Evolutionary conservation across 306 rosid genomes (phyloP).

Genomic region (Lathyrus aphaca): DNA sequence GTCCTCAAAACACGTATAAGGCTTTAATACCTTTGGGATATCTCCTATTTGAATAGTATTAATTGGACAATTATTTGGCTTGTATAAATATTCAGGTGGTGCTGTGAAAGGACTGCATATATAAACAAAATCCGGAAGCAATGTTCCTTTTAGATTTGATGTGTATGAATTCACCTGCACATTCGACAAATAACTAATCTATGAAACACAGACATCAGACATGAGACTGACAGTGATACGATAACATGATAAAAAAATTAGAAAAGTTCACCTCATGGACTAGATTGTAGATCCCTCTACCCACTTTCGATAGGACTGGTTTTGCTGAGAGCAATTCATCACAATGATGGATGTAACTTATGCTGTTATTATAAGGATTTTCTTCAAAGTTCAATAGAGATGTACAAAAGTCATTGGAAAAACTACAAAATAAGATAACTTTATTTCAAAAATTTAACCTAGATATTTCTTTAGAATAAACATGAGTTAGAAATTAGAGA

Average conservation of each 20-base stretch:
- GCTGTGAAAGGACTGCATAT: slow-evolving; percentile 80
- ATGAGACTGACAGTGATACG: background rate
- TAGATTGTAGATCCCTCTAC: slow-evolving; percentile 52
- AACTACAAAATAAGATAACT: slow-evolving; percentile 46
- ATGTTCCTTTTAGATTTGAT: slow-evolving; percentile 29
- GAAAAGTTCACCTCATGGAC: slow-evolving; percentile 55
- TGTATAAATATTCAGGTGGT: slow-evolving; percentile 64
- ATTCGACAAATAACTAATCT: background rate
- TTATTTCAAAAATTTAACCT: background rate
- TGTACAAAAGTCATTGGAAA: slow-evolving; percentile 65
- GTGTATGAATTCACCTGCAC: slow-evolving; percentile 60
- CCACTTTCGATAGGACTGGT: slow-evolving; percentile 45
- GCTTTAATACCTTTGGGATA: slow-evolving; percentile 64
- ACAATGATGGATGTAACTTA: slow-evolving; percentile 70
- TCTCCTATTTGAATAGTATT: slow-evolving; percentile 58
- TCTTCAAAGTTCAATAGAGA: slow-evolving; percentile 60
- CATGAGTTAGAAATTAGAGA: slow-evolving; percentile 9
- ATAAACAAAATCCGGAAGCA: slow-evolving; percentile 35
- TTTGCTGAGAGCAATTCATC: slow-evolving; percentile 60
- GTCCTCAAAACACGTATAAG: slow-evolving; percentile 47
- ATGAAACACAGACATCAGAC: background rate
- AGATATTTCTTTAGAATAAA: background rate
- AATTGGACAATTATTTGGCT: slow-evolving; percentile 57
- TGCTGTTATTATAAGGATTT: slow-evolving; percentile 65
- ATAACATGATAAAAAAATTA: background rate